Conservation (phyloP, 345 rosid genomes). For the Gossypium ekmanianum region DNA sequence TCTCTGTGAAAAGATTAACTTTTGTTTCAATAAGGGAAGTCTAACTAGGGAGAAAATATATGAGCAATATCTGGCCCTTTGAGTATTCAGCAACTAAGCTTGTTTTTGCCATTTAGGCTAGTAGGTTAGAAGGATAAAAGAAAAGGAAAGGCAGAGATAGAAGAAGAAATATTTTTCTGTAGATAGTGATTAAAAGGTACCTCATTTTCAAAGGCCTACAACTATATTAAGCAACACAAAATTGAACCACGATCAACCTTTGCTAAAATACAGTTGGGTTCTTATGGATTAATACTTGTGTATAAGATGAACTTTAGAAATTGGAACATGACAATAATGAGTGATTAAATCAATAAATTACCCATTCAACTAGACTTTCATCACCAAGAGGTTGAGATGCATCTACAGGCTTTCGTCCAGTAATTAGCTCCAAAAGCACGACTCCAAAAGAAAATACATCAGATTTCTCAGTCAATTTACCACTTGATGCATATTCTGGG, state of each 20-base stretch:
- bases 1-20: neutral
- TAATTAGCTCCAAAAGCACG: conserved; percentile 87
- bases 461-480: conserved; percentile 91
- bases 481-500: conserved; percentile 97
- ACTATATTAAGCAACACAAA: neutral
- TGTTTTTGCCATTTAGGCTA: neutral
- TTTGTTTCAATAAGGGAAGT: neutral
- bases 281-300: conserved; percentile 1
- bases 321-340: neutral
- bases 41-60: neutral
- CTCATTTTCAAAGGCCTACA: neutral
- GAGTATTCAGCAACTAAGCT: neutral
- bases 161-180: neutral
- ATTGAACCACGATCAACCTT: neutral
- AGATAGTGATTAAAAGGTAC: neutral
- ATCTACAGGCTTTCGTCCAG: conserved; percentile 97
- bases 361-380: conserved; percentile 99
- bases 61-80: neutral
- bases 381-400: conserved; percentile 81
- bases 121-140: neutral
- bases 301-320: neutral
- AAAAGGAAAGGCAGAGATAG: neutral
- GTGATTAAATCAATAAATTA: conserved; percentile 24
- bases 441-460: conserved; percentile 94
- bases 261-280: neutral